Percentiles rank a stretch among this genome's conserved stretches.
Evolutionary conservation across 768 basidiomycete species (phyloP).

Genomic region (Calocera cornea): DNA sequence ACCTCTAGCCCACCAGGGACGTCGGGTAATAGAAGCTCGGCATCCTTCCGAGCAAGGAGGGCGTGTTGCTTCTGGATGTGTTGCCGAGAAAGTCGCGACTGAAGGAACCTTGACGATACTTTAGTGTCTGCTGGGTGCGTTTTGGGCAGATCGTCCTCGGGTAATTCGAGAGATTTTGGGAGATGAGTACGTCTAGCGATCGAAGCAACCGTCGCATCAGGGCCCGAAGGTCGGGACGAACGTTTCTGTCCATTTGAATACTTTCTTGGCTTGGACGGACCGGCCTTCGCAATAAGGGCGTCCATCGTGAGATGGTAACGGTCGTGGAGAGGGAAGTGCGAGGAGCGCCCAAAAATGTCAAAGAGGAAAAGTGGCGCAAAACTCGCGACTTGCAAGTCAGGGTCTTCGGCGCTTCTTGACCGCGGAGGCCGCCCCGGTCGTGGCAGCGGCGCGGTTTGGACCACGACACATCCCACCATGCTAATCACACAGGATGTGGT

Average conservation of each 20-base stretch:
- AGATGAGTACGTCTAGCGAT: background rate
- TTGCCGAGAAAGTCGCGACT: background rate
- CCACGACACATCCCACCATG: background rate
- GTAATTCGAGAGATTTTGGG: background rate
- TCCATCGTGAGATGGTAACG: slow-evolving; percentile 37
- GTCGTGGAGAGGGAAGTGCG: background rate
- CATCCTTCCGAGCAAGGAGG: slow-evolving; percentile 36
- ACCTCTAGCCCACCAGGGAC: slow-evolving; percentile 61
- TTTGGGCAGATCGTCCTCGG: background rate
- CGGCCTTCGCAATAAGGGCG: slow-evolving; percentile 54
- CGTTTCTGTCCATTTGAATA: background rate
- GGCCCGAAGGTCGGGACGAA: background rate
- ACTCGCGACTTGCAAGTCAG: background rate
- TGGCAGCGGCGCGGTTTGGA: too few relatives aligned
- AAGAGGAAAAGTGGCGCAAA: background rate
- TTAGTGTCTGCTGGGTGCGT: background rate
- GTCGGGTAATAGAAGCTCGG: slow-evolving; percentile 53
- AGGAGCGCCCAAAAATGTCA: background rate
- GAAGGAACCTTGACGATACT: background rate
- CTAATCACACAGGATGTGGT: background rate
- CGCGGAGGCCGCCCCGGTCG: too few relatives aligned
- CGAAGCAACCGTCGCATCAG: background rate
- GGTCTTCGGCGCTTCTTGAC: slow-evolving; percentile 2
- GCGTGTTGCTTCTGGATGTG: background rate
- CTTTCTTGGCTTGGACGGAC: slow-evolving; percentile 24